Conservation (phyloP, 768 basidiomycete species). For the Tricholoma saponaceum region DNA sequence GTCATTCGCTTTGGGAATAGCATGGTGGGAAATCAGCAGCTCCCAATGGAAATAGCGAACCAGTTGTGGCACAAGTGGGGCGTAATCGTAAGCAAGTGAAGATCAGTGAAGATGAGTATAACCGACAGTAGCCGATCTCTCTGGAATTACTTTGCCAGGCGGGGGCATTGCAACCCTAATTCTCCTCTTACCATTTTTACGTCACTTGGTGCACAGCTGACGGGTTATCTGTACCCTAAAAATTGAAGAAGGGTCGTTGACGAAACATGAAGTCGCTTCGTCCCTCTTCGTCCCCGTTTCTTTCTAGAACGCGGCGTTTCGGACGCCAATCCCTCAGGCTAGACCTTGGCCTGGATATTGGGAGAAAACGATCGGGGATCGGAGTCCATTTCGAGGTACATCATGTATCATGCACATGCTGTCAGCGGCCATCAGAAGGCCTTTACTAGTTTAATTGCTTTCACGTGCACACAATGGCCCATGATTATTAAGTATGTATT, state of each 20-base stretch:
- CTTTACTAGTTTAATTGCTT: not conserved
- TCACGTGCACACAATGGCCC: not conserved
- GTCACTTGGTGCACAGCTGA: too few relatives aligned
- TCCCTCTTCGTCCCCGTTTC: not conserved
- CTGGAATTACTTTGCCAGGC: not conserved
- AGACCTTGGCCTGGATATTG: too few relatives aligned
- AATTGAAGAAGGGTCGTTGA: not conserved
- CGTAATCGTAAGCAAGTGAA: too few relatives aligned
- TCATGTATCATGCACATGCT: not conserved
- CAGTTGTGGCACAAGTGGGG: slow-evolving; percentile 13
- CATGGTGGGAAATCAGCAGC: slow-evolving; percentile 13
- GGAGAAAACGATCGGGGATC: not conserved
- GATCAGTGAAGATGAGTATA: not conserved
- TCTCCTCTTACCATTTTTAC: not conserved
- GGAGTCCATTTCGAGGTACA: not conserved
- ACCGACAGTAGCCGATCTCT: not conserved
- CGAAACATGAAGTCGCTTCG: too few relatives aligned
- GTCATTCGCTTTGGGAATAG: slow-evolving; percentile 11
- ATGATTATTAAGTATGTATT: too few relatives aligned
- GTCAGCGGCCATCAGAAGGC: not conserved
- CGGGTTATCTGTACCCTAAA: not conserved
- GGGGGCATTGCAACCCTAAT: not conserved
- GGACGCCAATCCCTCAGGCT: too few relatives aligned
- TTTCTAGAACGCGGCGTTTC: not conserved
- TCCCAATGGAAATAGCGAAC: slow-evolving; percentile 17